These are phyloP conservation scores for Margaritispora aquatica DNA, from an alignment of 495 filamentous ascomycete genomes.

Conservation along the genomic window DNA sequence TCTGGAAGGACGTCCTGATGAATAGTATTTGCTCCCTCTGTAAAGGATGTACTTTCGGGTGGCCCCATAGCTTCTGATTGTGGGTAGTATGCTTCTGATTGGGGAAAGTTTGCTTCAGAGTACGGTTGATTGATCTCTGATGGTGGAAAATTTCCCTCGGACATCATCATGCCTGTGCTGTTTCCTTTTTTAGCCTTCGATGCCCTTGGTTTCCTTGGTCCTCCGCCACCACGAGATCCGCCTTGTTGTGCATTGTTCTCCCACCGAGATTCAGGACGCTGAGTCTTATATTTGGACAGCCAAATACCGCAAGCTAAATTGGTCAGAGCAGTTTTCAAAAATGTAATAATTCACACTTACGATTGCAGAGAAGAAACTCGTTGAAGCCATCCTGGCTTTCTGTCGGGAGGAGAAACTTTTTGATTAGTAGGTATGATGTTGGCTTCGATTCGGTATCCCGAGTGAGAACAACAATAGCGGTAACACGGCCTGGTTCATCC, in stretches of 20 bases:
- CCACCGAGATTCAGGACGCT: slow-evolving; percentile 82
- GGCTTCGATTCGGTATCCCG: slow-evolving; percentile 52
- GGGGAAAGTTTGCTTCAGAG: slow-evolving; percentile 31
- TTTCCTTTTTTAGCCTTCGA: slow-evolving; percentile 37
- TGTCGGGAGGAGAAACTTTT: slow-evolving; percentile 56
- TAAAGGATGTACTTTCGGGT: slow-evolving; percentile 5
- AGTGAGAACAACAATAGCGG: slow-evolving; percentile 58
- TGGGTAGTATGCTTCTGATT: slow-evolving; percentile 32
- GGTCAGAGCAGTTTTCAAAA: background rate
- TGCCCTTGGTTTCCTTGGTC: slow-evolving; percentile 34
- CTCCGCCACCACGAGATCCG: slow-evolving; percentile 34
- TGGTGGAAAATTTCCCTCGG: slow-evolving; percentile 39
- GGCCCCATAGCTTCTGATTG: slow-evolving; percentile 14
- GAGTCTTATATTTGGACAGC: slow-evolving; percentile 78
- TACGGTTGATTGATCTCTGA: slow-evolving; percentile 36
- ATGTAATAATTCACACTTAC: slow-evolving; percentile 18
- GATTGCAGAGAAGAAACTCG: slow-evolving; percentile 80
- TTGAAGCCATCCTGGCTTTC: slow-evolving; percentile 60
- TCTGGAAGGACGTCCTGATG: slow-evolving; percentile 18
- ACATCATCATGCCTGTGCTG: slow-evolving; percentile 33
- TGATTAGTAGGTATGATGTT: slow-evolving; percentile 61
- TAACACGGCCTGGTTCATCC: slow-evolving; percentile 56
- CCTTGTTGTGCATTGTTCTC: slow-evolving; percentile 46
- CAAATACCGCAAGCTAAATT: slow-evolving; percentile 76
- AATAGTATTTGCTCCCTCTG: slow-evolving; percentile 16